Evolutionary conservation across 306 rosid species (phyloP), one percentile per base, ranked within the genome.

Genomic region (Inga leiocalycina): DNA sequence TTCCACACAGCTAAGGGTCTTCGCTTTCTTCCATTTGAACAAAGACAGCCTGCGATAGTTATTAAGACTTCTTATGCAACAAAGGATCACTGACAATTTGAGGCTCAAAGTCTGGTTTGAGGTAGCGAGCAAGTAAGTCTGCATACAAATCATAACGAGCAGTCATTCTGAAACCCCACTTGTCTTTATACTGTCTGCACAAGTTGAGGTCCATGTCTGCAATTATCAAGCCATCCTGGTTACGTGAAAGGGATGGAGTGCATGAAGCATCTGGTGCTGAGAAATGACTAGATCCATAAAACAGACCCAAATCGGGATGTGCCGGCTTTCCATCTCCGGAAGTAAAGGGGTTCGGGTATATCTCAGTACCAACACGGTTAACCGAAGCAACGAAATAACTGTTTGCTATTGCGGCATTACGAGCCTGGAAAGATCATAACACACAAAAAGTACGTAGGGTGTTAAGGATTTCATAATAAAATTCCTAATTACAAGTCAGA

Each of bases 91-190:
- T 81, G 79, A 93, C 86, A 78, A 96, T 84, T 82, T 96, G 98
- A 45, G 94, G 99, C 85, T 90, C 90, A 80, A 92, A 96, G 52
- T 94, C 98, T 17, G 92, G 93, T 75, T 88, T 93, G 80, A 90
- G 59, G 83, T 92, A 96, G 51, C 5, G 65, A 22, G 90, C 87
- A 8, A 93, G 94, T 61, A 79, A 61, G 67, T 92, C 92, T 0
- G 90, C 92, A 57, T 96, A 96, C 74, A 93, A 12, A 61, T 93
- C 98, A 5, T 93, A 96, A 41, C 99, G 86, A 43, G 97, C 86
- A 85, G 98, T 95, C 98, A 91, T 95, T 67, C 94, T 91, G 87
- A 93, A 93, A 9, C 91, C 94, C 99, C 99, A 95, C 85, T 88
- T 54, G 62, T 54, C 98, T 77, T 93, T 54, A 64, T 88, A 52